phyloP scores from a whole-genome alignment of 805 yeast genomes.

The Cyberlindnera suaveolens region DNA sequence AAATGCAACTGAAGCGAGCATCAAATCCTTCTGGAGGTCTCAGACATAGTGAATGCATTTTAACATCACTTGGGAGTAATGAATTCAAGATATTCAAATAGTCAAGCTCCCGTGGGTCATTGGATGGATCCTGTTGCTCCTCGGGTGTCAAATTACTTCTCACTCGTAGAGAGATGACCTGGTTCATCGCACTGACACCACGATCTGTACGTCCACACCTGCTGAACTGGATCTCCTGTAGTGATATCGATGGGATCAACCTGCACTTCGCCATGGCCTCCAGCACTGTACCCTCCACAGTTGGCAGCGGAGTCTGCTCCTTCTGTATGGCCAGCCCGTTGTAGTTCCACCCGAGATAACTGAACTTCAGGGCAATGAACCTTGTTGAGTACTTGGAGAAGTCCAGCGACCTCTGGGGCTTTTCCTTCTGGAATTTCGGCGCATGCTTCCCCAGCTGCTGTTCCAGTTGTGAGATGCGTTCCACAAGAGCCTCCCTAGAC shows the following conservation, averaged over 20 bases:
- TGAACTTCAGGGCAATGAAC: slow-evolving; percentile 72
- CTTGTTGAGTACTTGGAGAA: slow-evolving; percentile 58
- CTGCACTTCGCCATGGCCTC: slow-evolving; percentile 65
- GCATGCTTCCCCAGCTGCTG: slow-evolving; percentile 2
- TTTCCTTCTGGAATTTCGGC: slow-evolving; percentile 5
- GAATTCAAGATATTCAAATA: slow-evolving; percentile 73
- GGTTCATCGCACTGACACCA: slow-evolving; percentile 97
- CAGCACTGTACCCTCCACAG: slow-evolving; percentile 75
- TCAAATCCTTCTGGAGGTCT: slow-evolving; percentile 81
- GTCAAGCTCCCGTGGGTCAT: slow-evolving; percentile 67
- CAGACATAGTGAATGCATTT: slow-evolving; percentile 75
- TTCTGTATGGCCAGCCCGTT: slow-evolving; percentile 83
- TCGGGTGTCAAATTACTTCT: slow-evolving; percentile 62
- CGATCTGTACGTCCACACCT: slow-evolving; percentile 93
- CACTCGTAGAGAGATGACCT: slow-evolving; percentile 75
- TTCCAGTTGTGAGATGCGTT: slow-evolving; percentile 53
- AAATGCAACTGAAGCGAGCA: slow-evolving; percentile 87
- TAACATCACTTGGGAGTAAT: slow-evolving; percentile 71
- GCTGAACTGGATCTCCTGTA: slow-evolving; percentile 64
- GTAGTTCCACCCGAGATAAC: slow-evolving; percentile 92
- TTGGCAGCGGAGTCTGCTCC: slow-evolving; percentile 71
- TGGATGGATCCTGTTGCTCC: slow-evolving; percentile 49
- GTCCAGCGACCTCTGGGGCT: slow-evolving; percentile 44
- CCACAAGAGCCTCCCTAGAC: slow-evolving; percentile 61
- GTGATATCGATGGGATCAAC: slow-evolving; percentile 48